Percentiles rank a stretch among this genome's conserved stretches.
Evolutionary conservation across 495 filamentous ascomycete species (phyloP).

Genomic region (Aspergillus ostianus): DNA sequence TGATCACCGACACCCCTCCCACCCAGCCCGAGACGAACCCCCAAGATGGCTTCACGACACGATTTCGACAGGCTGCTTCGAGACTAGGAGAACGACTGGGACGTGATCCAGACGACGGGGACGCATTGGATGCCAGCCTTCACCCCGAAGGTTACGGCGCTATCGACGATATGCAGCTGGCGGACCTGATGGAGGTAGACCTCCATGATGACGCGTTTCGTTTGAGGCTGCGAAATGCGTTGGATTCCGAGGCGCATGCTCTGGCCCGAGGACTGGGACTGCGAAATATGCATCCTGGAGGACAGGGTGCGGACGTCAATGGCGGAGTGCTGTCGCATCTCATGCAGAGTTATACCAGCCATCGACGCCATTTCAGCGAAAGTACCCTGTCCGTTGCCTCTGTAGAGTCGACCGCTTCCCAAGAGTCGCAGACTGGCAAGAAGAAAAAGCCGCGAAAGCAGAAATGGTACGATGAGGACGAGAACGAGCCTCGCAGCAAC

Average conservation of each 20-base stretch:
- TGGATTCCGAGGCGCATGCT: slow-evolving; percentile 26
- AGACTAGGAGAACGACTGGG: neutral
- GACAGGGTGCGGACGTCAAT: slow-evolving; percentile 12
- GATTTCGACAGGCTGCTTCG: neutral
- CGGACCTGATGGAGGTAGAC: slow-evolving; percentile 16
- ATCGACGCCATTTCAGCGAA: slow-evolving; percentile 12
- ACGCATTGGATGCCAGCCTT: slow-evolving; percentile 24
- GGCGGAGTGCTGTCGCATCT: slow-evolving; percentile 6
- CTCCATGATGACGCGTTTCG: slow-evolving; percentile 21
- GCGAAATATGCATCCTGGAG: neutral
- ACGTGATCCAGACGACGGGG: slow-evolving; percentile 15
- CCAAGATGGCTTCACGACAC: neutral
- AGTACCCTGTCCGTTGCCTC: slow-evolving; percentile 15
- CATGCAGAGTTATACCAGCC: neutral
- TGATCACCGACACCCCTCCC: neutral
- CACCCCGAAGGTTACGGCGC: slow-evolving; percentile 30
- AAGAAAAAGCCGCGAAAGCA: slow-evolving; percentile 31
- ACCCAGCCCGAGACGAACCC: neutral
- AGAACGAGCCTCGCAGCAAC: neutral
- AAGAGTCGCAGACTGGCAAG: slow-evolving; percentile 11
- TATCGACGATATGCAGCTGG: slow-evolving; percentile 26
- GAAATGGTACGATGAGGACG: slow-evolving; percentile 33
- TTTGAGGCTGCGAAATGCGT: slow-evolving; percentile 8
- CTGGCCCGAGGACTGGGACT: slow-evolving; percentile 26
- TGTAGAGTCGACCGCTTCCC: neutral